phyloP scores from a whole-genome alignment of 345 rosid species.

The Ceriops decandra region DNA sequence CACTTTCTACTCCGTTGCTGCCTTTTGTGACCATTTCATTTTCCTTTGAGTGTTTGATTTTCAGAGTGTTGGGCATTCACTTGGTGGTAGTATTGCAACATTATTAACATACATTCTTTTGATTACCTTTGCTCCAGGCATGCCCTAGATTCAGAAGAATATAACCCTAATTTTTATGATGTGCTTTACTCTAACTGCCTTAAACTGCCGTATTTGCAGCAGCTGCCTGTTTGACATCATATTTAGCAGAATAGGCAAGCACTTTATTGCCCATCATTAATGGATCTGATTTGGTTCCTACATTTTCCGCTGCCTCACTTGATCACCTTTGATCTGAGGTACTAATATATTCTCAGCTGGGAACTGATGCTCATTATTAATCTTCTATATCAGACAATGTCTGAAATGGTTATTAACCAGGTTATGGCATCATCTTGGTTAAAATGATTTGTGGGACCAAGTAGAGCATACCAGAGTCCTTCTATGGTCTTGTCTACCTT shows the following conservation, averaged over 20 bases:
- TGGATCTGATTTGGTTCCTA: constrained; percentile 93
- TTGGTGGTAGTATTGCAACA: constrained; percentile 96
- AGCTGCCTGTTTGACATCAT: constrained; percentile 99
- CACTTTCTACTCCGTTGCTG: not conserved
- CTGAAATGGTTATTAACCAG: constrained; percentile 34
- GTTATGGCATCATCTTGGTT: constrained; percentile 95
- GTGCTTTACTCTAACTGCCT: constrained; percentile 22
- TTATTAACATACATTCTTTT: constrained; percentile 81
- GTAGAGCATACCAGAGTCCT: constrained; percentile 79
- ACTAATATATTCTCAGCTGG: constrained; percentile 11
- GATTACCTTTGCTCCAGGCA: constrained; percentile 91
- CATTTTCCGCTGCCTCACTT: constrained; percentile 83
- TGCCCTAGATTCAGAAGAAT: not conserved
- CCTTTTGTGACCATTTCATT: not conserved
- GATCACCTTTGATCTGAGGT: constrained; percentile 98
- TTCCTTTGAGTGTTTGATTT: constrained; percentile 12
- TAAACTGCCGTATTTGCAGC: constrained; percentile 26
- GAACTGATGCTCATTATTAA: not conserved
- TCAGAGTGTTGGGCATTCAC: constrained; percentile 93
- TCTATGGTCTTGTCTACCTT: constrained; percentile 71
- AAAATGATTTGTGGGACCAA: constrained; percentile 90
- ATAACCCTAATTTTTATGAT: constrained; percentile 25
- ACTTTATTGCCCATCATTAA: constrained; percentile 71
- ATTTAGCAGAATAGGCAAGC: constrained; percentile 95
- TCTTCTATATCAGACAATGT: not conserved